These are phyloP conservation scores for Tulasnella sp. DNA, from an alignment of 768 basidiomycete genomes.

Conservation along the genomic window DNA sequence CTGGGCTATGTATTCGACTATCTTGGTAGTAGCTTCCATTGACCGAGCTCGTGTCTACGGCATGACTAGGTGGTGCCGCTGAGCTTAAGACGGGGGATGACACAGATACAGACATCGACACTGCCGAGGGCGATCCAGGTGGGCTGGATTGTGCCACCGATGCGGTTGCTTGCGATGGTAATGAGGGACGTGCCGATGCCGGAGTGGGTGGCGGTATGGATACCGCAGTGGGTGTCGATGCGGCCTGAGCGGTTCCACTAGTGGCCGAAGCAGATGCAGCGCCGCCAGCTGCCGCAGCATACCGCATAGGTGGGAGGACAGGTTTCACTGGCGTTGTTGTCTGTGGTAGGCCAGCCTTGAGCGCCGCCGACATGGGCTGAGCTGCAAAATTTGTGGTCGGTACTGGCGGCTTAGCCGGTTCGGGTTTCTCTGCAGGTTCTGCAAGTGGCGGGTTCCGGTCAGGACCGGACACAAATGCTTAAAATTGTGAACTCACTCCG, in stretches of 20 bases:
- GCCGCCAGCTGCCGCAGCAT: conserved; percentile 83
- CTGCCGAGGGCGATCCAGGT: conserved; percentile 26
- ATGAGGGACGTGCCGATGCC: conserved; percentile 32
- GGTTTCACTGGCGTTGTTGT: conserved; percentile 37
- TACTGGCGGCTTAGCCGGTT: conserved; percentile 52
- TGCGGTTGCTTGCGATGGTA: conserved; percentile 33
- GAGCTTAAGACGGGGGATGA: conserved; percentile 20
- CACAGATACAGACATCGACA: conserved; percentile 13
- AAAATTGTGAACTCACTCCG: conserved; percentile 47
- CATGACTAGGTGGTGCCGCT: conserved; percentile 17
- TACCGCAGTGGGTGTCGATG: conserved; percentile 26
- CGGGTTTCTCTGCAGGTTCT: conserved; percentile 10
- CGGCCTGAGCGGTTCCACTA: conserved; percentile 25
- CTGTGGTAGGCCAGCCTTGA: conserved; percentile 60
- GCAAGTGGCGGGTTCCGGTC: no score
- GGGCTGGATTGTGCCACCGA: conserved; percentile 38
- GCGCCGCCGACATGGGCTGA: conserved; percentile 63
- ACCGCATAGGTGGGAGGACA: conserved; percentile 68
- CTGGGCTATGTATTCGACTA: conserved; percentile 22
- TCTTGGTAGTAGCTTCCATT: conserved; percentile 13
- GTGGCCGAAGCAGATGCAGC: conserved; percentile 33
- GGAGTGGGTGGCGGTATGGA: conserved; percentile 30
- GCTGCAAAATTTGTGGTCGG: conserved; percentile 72
- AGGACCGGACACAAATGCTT: no score
- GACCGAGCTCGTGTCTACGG: conserved; percentile 3